A percentile compares a stretch with the other conserved stretches of the same genome.
phyloP scores from a whole-genome alignment of 2,329 filamentous ascomycete genomes.

The Dactylella cylindrospora region DNA sequence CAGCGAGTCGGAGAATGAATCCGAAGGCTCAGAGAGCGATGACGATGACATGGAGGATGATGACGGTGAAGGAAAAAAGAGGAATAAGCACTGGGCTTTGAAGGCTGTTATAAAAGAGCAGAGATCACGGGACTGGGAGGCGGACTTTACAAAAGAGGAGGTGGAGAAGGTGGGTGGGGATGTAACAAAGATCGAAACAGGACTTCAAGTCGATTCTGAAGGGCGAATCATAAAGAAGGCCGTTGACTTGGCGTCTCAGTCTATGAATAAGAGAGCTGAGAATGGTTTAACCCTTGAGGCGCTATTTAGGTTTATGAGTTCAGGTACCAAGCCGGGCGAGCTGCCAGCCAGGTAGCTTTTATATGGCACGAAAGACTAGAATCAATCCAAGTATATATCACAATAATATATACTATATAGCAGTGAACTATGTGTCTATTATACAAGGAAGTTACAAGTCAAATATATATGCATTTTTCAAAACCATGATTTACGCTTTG shows the following conservation, averaged over 20 bases:
- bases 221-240: constrained; percentile 26
- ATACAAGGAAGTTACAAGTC: too few species aligned
- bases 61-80: constrained; percentile 16
- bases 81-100: constrained; percentile 33
- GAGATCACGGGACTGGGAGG: constrained; percentile 33
- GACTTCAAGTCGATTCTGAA: constrained; percentile 19
- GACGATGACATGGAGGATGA: constrained; percentile 19
- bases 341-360: constrained; percentile 9
- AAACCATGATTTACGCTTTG: too few species aligned
- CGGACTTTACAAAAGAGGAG: constrained; percentile 41
- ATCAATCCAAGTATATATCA: too few species aligned
- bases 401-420: too few species aligned
- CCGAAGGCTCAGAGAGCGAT: background rate
- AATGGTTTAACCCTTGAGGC: constrained; percentile 34
- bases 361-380: too few species aligned
- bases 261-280: constrained; percentile 23
- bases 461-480: too few species aligned
- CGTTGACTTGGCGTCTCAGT: constrained; percentile 8
- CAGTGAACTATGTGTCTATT: too few species aligned
- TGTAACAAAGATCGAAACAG: constrained; percentile 27
- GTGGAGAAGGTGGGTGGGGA: constrained; percentile 19
- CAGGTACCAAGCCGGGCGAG: constrained; percentile 21
- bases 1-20: constrained; percentile 7
- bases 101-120: constrained; percentile 35
- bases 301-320: constrained; percentile 42